Evolutionary conservation across 257 asterid species (phyloP).

Genomic region (Rehmannia glutinosa): DNA sequence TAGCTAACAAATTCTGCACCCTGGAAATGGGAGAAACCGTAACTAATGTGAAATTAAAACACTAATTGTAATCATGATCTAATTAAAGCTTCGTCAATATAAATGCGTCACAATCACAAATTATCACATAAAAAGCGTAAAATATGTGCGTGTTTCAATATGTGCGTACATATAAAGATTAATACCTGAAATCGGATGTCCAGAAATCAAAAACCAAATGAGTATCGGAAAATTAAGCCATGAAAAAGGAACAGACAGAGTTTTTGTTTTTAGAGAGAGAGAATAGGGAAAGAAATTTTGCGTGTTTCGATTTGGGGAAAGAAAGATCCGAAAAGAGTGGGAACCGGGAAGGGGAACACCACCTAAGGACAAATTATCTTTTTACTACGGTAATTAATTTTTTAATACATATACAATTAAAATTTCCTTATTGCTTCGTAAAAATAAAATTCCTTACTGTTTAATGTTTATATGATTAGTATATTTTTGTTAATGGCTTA

Average conservation of each 20-base stretch:
- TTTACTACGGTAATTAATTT: background rate
- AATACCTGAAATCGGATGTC: conserved; percentile 25
- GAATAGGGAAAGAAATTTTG: conserved; percentile 15
- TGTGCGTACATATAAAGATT: background rate
- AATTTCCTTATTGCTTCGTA: no score
- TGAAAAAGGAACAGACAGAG: conserved; percentile 5
- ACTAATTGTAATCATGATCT: background rate
- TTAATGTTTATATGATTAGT: no score
- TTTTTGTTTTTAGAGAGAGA: background rate
- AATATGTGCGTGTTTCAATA: background rate
- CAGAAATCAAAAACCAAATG: background rate
- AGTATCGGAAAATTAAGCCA: conserved; percentile 19
- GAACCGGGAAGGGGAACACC: conserved; percentile 28
- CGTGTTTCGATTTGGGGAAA: conserved; percentile 46
- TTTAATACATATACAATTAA: background rate
- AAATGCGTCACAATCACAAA: background rate
- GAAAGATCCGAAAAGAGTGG: conserved; percentile 48
- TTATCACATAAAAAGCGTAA: background rate
- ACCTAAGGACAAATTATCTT: background rate
- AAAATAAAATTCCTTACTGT: no score
- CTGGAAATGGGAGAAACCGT: conserved; percentile 21
- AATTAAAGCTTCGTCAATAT: background rate
- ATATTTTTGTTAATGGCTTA: no score
- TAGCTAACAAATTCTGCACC: conserved; percentile 9
- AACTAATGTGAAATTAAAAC: background rate